Evolutionary conservation across 2,329 filamentous ascomycete genomes (phyloP), one percentile per base, ranked within the genome.

Genomic region (Rosellinia necatrix): DNA sequence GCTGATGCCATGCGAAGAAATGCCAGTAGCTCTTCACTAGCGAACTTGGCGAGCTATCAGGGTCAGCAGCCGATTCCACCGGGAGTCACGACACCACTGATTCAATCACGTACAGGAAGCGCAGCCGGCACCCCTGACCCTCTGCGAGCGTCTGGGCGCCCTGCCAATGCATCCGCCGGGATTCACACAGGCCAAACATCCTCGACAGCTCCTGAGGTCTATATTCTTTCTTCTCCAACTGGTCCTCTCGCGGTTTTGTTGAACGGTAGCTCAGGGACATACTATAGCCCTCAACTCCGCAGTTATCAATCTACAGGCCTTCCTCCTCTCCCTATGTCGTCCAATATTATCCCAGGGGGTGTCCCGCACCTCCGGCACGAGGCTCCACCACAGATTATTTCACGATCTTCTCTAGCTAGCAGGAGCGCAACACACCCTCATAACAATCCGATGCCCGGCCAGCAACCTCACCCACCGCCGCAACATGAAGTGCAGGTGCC

Each of bases 231-330:
- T 13, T 87, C 85, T 0, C 83, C 84, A 0, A 75, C 76, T 37
- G 85, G 85, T 0, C 85, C 84, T 1, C 78, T 79, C 17, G 84
- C 78, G 5, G 69, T 88, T 1, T 68, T 88, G 6, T 71, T 87
- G 35, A 83, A 81, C 62, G 76, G 78, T 38, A 70, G 70, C 10
- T 67, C 74, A 1, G 81, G 82, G 22, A 73, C 78, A 9, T 86
- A 81, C 56, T 81, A 76, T 56, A 83, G 78, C 1, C 78, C 79
- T 24, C 74, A 74, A 10, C 58, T 49, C 17, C 61, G 62, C 38
- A 38, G 40, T 29, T 58, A 57, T 38, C 62, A 57, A 7, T 42
- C 59, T 15, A 49, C 47, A 8, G 53, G 59, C 21, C 22, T 59
- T 35, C 47, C 61, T 27, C 41, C 59, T 35, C 53, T 44, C 8